Evolutionary conservation across 805 yeast species (phyloP).

Genomic region (Wickerhamomyces queroliae): DNA sequence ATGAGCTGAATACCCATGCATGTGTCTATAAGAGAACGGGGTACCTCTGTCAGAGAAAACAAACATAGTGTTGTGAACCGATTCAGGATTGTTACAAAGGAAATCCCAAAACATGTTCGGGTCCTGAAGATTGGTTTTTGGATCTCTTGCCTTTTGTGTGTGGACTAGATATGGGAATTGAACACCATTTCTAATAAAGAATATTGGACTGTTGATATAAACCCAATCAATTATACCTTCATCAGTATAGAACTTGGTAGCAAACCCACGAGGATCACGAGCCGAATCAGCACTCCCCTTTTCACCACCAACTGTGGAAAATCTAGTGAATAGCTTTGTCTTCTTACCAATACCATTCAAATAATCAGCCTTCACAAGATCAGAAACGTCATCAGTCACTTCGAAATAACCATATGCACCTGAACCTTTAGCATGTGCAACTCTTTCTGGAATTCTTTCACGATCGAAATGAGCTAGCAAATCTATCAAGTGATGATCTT

Average conservation of each 20-base stretch:
- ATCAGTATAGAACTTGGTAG: conserved; percentile 75
- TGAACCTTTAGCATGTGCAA: conserved; percentile 90
- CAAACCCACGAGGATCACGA: conserved; percentile 84
- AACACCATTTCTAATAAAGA: conserved; percentile 78
- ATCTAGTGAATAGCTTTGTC: conserved; percentile 66
- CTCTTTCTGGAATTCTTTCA: conserved; percentile 89
- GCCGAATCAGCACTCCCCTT: conserved; percentile 76
- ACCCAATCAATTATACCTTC: conserved; percentile 84
- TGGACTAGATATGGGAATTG: conserved; percentile 87
- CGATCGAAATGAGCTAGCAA: conserved; percentile 83
- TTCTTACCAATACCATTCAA: conserved; percentile 71
- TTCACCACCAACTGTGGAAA: conserved; percentile 88
- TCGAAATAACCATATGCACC: conserved; percentile 88
- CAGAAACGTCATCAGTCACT: conserved; percentile 79
- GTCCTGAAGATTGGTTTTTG: conserved; percentile 72
- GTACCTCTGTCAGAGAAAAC: conserved; percentile 81
- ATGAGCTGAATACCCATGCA: conserved; percentile 85
- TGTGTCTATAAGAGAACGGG: conserved; percentile 66
- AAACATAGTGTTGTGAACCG: conserved; percentile 67
- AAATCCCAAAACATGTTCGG: conserved; percentile 80
- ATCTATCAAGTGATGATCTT: conserved; percentile 77
- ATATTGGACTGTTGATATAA: conserved; percentile 81
- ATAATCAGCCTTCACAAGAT: conserved; percentile 64
- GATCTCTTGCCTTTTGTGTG: conserved; percentile 84
- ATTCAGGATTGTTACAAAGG: conserved; percentile 61